Evolutionary conservation across 345 rosid species (phyloP), one percentile per base, ranked within the genome.

Genomic region (Excoecaria cochinchinensis): DNA sequence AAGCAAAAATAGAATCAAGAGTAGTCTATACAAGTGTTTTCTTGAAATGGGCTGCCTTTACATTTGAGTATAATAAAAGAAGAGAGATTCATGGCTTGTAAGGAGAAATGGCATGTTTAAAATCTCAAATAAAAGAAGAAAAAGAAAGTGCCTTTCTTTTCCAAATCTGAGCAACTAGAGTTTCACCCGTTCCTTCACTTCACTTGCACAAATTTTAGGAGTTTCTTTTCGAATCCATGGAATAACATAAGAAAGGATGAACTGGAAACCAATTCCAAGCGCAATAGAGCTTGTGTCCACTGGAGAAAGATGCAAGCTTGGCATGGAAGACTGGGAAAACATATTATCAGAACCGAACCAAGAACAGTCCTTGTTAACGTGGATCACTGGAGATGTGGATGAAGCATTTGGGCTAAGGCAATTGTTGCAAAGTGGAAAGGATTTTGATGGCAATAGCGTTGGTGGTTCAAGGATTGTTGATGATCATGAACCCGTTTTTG

Each of bases 321-420:
- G 88, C 47, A 52, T 84, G 42, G 85, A 81, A 61, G 91, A 88
- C 38, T 88, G 88, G 91, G 91, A 86, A 68, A 76, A 70, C 74
- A 72, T 88, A 83, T 69, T 86, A 52, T 79, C 91, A 17, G 90
- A 84, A 60, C 80, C 76, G 17, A 77, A 74, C 52, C 89, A 84
- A 51, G 91, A 86, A 62, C 84, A 84, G 68, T 85, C 88, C 57
- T 63, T 86, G 59, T 67, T 85, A 62, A 76, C 79, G 72, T 84
- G 86, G 89, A 82, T 88, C 64, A 65, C 85, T 8, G 89, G 89
- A 40, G 88, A 88, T 69, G 82, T 78, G 55, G 88, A 88, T 61
- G 89, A 88, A 0, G 75, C 88, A 8, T 74, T 80, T 66, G 89
- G 88, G 58, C 70, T 82, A 62, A 76, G 68, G 70, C 81, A 82